Evolutionary conservation across 768 basidiomycete genomes (phyloP).

Genomic region (Gyrodon lividus): DNA sequence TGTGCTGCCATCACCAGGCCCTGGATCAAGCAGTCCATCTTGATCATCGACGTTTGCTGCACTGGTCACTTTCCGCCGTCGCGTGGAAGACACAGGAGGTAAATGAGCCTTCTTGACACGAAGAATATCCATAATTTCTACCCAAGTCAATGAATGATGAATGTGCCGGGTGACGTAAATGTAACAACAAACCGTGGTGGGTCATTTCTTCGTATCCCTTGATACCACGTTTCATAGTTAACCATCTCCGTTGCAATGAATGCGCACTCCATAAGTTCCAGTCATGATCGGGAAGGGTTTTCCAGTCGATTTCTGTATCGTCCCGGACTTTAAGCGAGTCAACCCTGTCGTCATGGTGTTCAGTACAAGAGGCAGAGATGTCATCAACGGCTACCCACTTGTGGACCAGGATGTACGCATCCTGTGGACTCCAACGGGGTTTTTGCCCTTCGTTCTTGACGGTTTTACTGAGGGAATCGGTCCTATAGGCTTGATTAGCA

Average conservation of each 20-base stretch:
- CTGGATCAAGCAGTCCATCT: conserved; percentile 28
- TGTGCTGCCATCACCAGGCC: conserved; percentile 16
- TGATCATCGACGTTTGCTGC: conserved; percentile 48
- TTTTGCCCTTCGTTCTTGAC: conserved; percentile 71
- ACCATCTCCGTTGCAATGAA: conserved; percentile 74
- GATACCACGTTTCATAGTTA: conserved; percentile 73
- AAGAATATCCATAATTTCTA: conserved; percentile 83
- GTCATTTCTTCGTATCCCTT: conserved; percentile 81
- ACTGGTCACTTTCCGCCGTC: conserved; percentile 52
- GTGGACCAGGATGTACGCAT: conserved; percentile 78
- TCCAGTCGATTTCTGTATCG: conserved; percentile 87
- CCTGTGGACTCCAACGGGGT: conserved; percentile 71
- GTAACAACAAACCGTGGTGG: conserved; percentile 55
- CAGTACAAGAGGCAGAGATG: background rate
- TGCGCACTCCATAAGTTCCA: conserved; percentile 90
- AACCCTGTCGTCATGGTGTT: conserved; percentile 44
- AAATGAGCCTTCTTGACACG: conserved; percentile 69
- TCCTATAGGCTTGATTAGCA: conserved; percentile 44
- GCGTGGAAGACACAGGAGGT: conserved; percentile 38
- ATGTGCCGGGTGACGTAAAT: conserved; percentile 1
- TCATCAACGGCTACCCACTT: conserved; percentile 45
- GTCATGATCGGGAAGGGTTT: conserved; percentile 63
- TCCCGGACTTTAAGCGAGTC: conserved; percentile 72
- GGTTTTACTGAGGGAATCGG: conserved; percentile 69
- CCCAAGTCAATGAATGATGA: conserved; percentile 7